phyloP scores from a whole-genome alignment of 495 filamentous ascomycete species.

The Ascodesmis nigricans region DNA sequence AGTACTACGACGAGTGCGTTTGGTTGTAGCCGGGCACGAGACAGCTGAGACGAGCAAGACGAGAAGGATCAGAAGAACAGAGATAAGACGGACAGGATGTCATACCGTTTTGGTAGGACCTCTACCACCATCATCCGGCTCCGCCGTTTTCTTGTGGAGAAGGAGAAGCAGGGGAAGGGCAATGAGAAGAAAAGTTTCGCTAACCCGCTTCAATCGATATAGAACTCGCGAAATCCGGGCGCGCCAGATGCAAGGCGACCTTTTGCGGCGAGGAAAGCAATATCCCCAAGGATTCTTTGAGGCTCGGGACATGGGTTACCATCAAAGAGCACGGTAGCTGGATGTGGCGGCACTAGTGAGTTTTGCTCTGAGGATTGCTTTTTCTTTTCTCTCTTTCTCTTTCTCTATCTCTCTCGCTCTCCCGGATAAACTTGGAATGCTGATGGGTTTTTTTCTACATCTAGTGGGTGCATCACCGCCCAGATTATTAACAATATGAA shows the following conservation, averaged over 20 bases:
- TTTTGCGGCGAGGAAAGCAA: slow-evolving; percentile 29
- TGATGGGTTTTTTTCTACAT: slow-evolving; percentile 46
- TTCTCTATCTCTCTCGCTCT: neutral
- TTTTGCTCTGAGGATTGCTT: slow-evolving; percentile 2
- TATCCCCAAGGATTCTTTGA: slow-evolving; percentile 54
- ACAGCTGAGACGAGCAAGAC: neutral
- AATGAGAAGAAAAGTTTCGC: neutral
- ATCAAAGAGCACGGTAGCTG: slow-evolving; percentile 30
- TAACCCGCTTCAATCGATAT: neutral
- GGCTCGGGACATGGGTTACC: slow-evolving; percentile 44
- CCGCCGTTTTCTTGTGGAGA: too few relatives aligned
- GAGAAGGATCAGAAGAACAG: neutral
- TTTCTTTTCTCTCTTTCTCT: neutral
- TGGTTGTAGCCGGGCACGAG: too few relatives aligned
- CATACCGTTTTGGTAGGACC: neutral
- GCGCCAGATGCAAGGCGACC: slow-evolving; percentile 7
- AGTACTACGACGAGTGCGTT: too few relatives aligned
- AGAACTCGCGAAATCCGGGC: slow-evolving; percentile 8
- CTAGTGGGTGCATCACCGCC: slow-evolving; percentile 33
- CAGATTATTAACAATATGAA: slow-evolving; percentile 12
- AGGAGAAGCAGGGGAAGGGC: too few relatives aligned
- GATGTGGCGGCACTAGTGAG: slow-evolving; percentile 62
- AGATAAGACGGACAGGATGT: slow-evolving; percentile 2
- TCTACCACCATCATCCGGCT: neutral
- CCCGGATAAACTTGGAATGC: slow-evolving; percentile 1